These are phyloP conservation scores for Boehmeria nivea DNA, from an alignment of 306 rosid genomes.

Conservation along the genomic window DNA sequence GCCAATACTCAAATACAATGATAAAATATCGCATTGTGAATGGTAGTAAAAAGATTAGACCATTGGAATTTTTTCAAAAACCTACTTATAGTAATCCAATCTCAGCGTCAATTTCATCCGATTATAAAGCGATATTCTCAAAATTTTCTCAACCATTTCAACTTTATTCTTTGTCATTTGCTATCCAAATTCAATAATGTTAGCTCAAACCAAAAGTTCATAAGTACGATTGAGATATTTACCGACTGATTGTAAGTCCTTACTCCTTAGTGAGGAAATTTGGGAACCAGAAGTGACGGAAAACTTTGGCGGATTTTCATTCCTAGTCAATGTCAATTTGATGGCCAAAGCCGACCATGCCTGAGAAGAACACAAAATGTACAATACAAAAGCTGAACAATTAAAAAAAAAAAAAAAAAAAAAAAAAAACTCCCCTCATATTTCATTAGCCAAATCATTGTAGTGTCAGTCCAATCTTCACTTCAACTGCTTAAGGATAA, in stretches of 20 bases:
- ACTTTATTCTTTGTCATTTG: slow-evolving; percentile 16
- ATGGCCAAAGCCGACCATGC: slow-evolving; percentile 19
- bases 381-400: neutral
- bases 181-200: slow-evolving; percentile 2
- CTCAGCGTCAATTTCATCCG: no score
- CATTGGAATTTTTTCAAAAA: neutral
- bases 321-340: slow-evolving; percentile 14
- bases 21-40: neutral
- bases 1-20: no score
- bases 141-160: neutral
- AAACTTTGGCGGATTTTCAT: slow-evolving; percentile 8
- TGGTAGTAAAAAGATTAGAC: slow-evolving; percentile 5
- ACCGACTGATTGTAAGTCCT: slow-evolving; percentile 6
- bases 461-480: neutral
- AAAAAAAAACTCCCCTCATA: neutral
- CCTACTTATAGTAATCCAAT: slow-evolving; percentile 1
- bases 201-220: neutral
- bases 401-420: no score
- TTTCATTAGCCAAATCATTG: neutral
- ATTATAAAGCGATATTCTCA: no score
- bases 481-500: neutral
- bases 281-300: neutral
- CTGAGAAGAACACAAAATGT: neutral
- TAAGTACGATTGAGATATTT: slow-evolving; percentile 23
- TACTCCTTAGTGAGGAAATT: neutral